Percentiles rank a stretch among this genome's conserved stretches.
These are phyloP conservation scores for Trichoderma parareesei DNA, from an alignment of 495 filamentous ascomycete species.

Conservation along the genomic window DNA sequence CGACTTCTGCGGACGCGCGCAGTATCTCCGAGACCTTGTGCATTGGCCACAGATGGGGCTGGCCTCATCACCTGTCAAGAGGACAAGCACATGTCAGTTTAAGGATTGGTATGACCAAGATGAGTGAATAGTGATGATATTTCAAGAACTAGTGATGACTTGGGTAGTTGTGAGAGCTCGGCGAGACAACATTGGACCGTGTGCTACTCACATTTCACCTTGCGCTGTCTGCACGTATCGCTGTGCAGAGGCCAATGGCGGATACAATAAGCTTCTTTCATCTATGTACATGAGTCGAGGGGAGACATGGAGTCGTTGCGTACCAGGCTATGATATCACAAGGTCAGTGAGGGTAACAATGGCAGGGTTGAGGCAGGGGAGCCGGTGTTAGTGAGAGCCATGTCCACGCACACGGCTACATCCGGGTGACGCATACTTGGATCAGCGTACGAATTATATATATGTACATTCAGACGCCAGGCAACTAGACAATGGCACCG, in stretches of 20 bases:
- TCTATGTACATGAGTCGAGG: too few species aligned
- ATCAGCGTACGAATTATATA: not conserved
- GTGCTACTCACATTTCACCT: slow-evolving; percentile 26
- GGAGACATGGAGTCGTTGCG: not conserved
- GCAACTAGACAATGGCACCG: not conserved
- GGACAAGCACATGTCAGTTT: not conserved
- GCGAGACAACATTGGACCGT: not conserved
- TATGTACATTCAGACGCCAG: not conserved
- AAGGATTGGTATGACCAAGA: not conserved
- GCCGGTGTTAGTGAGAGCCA: not conserved
- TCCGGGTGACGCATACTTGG: not conserved
- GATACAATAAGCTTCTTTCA: not conserved
- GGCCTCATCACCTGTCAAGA: slow-evolving; percentile 22
- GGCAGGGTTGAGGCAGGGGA: not conserved
- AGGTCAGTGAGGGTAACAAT: not conserved
- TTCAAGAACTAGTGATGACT: not conserved
- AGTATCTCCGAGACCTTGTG: slow-evolving; percentile 18
- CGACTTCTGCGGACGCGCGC: slow-evolving; percentile 19
- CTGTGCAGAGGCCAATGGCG: slow-evolving; percentile 12
- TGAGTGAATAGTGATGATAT: not conserved
- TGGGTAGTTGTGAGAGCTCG: not conserved
- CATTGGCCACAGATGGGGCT: slow-evolving; percentile 23
- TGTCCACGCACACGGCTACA: not conserved
- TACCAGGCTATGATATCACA: not conserved
- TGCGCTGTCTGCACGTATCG: slow-evolving; percentile 25